These are phyloP conservation scores for Thraustotheca clavata DNA, from an alignment of 352 stramenopile species.

Conservation along the genomic window DNA sequence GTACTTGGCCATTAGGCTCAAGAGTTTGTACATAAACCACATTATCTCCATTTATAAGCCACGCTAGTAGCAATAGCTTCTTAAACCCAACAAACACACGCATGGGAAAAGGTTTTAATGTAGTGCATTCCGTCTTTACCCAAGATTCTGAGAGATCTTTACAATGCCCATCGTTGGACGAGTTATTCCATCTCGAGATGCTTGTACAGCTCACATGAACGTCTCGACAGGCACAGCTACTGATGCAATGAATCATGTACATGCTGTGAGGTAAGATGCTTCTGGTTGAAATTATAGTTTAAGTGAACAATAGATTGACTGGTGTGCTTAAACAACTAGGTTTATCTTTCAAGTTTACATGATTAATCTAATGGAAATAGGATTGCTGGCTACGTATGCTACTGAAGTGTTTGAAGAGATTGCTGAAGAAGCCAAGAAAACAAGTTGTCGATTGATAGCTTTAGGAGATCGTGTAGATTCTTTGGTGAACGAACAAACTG, in stretches of 20 bases:
- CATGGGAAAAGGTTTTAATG: too few species aligned
- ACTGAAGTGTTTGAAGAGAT: background rate
- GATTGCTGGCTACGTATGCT: background rate
- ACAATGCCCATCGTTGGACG: background rate
- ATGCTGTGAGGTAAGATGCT: background rate
- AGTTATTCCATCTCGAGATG: background rate
- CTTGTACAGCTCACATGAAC: background rate
- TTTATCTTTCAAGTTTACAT: background rate
- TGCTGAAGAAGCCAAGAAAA: background rate
- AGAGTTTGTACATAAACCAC: too few species aligned
- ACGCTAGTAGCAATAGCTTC: too few species aligned
- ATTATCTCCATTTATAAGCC: too few species aligned
- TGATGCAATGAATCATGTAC: background rate
- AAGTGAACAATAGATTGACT: background rate
- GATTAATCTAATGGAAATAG: background rate
- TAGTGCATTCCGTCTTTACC: too few species aligned
- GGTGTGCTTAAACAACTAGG: background rate
- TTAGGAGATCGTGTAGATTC: background rate
- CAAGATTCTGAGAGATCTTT: background rate
- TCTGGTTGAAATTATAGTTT: background rate
- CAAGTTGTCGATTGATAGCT: background rate
- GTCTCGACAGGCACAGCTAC: background rate
- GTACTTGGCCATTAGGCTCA: background rate
- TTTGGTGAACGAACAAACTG: background rate
- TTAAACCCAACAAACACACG: too few species aligned